Evolutionary conservation across 192 early-diverging fungal species (phyloP), one percentile per base, ranked within the genome.

Genomic region (Coemansia reversa): DNA sequence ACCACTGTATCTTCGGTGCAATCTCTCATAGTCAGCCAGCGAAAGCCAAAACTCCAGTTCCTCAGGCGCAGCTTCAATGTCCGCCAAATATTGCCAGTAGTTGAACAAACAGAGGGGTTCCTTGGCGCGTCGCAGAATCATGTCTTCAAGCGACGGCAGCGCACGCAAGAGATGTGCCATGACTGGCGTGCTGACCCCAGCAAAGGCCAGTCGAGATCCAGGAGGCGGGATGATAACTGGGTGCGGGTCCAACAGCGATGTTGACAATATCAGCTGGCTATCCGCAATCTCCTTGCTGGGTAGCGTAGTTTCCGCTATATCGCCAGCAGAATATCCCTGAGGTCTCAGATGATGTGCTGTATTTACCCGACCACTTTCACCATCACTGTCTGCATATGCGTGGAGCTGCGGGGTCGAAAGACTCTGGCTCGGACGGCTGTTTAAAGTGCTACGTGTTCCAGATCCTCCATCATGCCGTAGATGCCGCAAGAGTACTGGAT

Each of bases 31-130:
- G 56, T 87, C 86, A 4, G 84, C 82, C 27, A 92, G 82, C 65
- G 90, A 88, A 24, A 92, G 69, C 75, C 87, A 92, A 64, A 92
- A 92, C 60, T 92, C 89, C 8, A 92, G 82, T 60, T 89, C 84
- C 66, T 89, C 88, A 29, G 85, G 74, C n/a, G 78, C 77, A 29
- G 75, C 65, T 51, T 89, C 85, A 51, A 83, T 68, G 60, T 91
- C 88, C n/a, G 87, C 72, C 79, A 92, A 83, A 42, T 87, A 85
- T 51, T 90, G 75, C 70, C 89, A 92, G 74, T 86, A 91, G 66
- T 91, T 90, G 60, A 82, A 91, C n/a, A 92, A 72, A 56, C 91
- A 92, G 27, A 92, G 79, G 3, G 91, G 91, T 8, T 86, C 87
- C 30, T 76, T 61, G 1, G 89, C 88, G 48, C 85, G 88, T 22